Evolutionary conservation across 306 rosid genomes (phyloP).

Genomic region (Dryas alaskensis): DNA sequence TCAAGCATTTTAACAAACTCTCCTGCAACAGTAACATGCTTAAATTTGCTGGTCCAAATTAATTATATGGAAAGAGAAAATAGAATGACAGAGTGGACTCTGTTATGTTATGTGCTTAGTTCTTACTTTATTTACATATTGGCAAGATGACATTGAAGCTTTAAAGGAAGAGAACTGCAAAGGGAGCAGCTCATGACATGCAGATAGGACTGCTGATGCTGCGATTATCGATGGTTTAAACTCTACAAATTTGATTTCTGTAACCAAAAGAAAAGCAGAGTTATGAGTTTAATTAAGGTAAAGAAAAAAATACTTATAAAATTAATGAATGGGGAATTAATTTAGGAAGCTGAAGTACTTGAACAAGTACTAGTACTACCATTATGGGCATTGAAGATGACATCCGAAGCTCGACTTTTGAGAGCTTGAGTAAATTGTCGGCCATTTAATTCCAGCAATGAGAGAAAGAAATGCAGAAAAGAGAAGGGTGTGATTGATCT

Average conservation of each 20-base stretch:
- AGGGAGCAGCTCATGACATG: constrained; percentile 45
- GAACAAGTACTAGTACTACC: constrained; percentile 39
- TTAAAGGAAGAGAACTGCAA: constrained; percentile 37
- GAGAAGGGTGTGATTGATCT: constrained; percentile 74
- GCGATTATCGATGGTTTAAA: constrained; percentile 70
- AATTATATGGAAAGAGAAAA: too few relatives aligned
- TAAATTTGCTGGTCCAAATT: neutral
- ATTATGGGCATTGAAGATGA: constrained; percentile 32
- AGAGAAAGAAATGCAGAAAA: constrained; percentile 54
- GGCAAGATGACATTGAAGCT: constrained; percentile 44
- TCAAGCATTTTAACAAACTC: constrained; percentile 43
- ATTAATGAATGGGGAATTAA: neutral
- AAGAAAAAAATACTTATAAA: neutral
- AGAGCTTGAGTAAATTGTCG: constrained; percentile 19
- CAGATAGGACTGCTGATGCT: constrained; percentile 54
- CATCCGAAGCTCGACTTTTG: too few relatives aligned
- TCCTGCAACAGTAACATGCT: constrained; percentile 36
- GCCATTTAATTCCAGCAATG: constrained; percentile 42
- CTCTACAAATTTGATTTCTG: constrained; percentile 49
- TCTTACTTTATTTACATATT: constrained; percentile 50
- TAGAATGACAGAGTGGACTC: too few relatives aligned
- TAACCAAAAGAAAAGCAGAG: constrained; percentile 17
- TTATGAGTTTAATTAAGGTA: neutral
- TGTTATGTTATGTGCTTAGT: too few relatives aligned
- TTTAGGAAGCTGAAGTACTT: neutral